phyloP scores from a whole-genome alignment of 2,329 filamentous ascomycete species.

The Ceratocystis huliohia region DNA sequence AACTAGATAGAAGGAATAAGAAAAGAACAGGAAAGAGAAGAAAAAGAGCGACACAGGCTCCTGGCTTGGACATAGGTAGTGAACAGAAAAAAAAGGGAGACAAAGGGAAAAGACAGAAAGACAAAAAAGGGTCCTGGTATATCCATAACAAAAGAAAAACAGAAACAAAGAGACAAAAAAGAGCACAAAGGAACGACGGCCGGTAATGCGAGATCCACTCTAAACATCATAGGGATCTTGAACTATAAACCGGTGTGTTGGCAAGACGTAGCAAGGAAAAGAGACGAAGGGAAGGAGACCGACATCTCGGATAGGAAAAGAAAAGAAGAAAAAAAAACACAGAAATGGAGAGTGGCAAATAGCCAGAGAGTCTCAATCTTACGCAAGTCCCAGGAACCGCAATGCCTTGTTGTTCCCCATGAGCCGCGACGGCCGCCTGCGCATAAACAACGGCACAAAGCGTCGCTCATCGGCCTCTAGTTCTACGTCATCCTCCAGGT shows the following conservation, averaged over 20 bases:
- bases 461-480: slow-evolving; percentile 38
- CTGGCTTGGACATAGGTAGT: not conserved
- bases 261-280: slow-evolving; percentile 5
- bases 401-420: slow-evolving; percentile 40
- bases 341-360: not conserved
- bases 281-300: slow-evolving; percentile 7
- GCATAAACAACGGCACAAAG: slow-evolving; percentile 40
- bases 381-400: slow-evolving; percentile 40
- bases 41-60: not conserved
- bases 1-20: not conserved
- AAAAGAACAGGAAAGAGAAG: not conserved
- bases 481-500: slow-evolving; percentile 14
- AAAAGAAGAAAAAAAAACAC: not conserved
- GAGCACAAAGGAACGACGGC: slow-evolving; percentile 3
- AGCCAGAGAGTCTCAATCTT: slow-evolving; percentile 7
- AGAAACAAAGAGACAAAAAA: not conserved
- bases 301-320: not conserved
- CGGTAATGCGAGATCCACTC: not conserved
- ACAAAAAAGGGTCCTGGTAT: not conserved
- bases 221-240: slow-evolving; percentile 9
- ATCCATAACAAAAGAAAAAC: not conserved
- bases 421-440: slow-evolving; percentile 28
- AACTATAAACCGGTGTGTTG: not conserved
- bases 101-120: slow-evolving; percentile 10
- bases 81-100: not conserved